Evolutionary conservation across 2,329 filamentous ascomycete species (phyloP).

Genomic region (Claviceps sp.): DNA sequence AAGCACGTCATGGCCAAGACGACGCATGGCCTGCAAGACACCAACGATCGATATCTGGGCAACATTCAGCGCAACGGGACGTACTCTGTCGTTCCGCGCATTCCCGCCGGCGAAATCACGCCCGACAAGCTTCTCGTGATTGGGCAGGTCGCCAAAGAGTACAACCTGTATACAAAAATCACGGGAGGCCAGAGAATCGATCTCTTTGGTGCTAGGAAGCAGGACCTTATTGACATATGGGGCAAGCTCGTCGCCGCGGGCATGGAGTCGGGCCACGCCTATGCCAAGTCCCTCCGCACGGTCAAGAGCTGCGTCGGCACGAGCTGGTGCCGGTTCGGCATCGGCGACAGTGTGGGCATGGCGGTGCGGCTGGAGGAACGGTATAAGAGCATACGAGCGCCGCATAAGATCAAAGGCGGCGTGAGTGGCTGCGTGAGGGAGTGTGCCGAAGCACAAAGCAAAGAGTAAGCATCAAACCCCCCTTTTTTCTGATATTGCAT

Average conservation of each 20-base stretch:
- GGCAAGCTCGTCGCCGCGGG: slow-evolving; percentile 65
- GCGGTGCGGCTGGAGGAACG: slow-evolving; percentile 76
- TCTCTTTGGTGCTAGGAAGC: slow-evolving; percentile 82
- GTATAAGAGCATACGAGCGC: slow-evolving; percentile 80
- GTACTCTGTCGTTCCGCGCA: slow-evolving; percentile 74
- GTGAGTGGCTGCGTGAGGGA: slow-evolving; percentile 87
- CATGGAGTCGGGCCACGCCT: slow-evolving; percentile 83
- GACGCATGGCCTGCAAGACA: slow-evolving; percentile 69
- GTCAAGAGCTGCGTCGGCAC: slow-evolving; percentile 88
- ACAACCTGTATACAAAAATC: slow-evolving; percentile 78
- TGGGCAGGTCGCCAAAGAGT: slow-evolving; percentile 73
- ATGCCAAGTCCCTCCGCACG: slow-evolving; percentile 76
- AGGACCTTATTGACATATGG: slow-evolving; percentile 77
- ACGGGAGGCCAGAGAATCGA: slow-evolving; percentile 87
- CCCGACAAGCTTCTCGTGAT: slow-evolving; percentile 75
- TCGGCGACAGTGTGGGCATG: slow-evolving; percentile 85
- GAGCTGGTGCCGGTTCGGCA: slow-evolving; percentile 81
- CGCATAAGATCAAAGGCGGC: slow-evolving; percentile 84
- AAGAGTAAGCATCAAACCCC: slow-evolving; percentile 48
- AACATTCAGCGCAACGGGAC: slow-evolving; percentile 90
- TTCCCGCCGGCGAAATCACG: slow-evolving; percentile 77
- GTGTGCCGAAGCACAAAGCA: slow-evolving; percentile 84
- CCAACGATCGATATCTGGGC: slow-evolving; percentile 75
- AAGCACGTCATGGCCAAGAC: slow-evolving; percentile 63
- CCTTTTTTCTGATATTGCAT: not conserved